phyloP scores from a whole-genome alignment of 306 rosid species.

The Dalbergia cochinchinensis region DNA sequence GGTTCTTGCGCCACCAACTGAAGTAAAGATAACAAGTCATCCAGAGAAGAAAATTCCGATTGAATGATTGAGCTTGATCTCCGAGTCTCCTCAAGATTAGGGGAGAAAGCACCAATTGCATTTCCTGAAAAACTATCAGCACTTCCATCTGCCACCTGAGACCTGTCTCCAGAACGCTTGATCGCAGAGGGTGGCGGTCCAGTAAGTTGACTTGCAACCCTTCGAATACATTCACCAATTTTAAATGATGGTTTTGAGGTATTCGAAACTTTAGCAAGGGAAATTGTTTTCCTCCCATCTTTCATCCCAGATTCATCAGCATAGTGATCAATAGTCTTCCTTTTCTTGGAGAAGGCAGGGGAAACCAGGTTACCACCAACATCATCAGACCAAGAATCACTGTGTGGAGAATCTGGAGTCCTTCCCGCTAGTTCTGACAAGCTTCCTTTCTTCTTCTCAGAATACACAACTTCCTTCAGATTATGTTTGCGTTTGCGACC shows the following conservation, averaged over 20 bases:
- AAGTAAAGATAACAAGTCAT: constrained; percentile 78
- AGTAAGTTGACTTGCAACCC: constrained; percentile 91
- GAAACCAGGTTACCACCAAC: constrained; percentile 40
- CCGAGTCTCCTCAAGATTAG: constrained; percentile 56
- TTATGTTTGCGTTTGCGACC: constrained; percentile 71
- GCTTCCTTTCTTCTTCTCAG: constrained; percentile 71
- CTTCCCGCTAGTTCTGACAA: constrained; percentile 67
- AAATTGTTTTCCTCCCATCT: constrained; percentile 63
- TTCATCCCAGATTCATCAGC: constrained; percentile 54
- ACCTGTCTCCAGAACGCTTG: constrained; percentile 63
- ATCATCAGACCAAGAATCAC: constrained; percentile 59
- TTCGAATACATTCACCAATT: constrained; percentile 90
- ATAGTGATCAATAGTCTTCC: constrained; percentile 59
- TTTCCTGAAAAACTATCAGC: constrained; percentile 51
- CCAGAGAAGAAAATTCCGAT: constrained; percentile 67
- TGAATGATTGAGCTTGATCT: constrained; percentile 52
- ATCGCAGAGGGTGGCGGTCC: constrained; percentile 60
- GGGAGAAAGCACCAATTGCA: constrained; percentile 53
- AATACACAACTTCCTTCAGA: constrained; percentile 64
- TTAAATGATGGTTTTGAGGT: constrained; percentile 73
- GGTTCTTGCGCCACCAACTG: constrained; percentile 77
- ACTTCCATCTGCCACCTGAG: constrained; percentile 61
- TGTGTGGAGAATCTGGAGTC: constrained; percentile 52
- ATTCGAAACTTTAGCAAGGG: constrained; percentile 67
- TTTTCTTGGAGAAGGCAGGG: constrained; percentile 64